A percentile compares a stretch with the other conserved stretches of the same genome.
These are phyloP conservation scores for Saturnispora gosingensis DNA, from an alignment of 805 yeast species.

Conservation along the genomic window DNA sequence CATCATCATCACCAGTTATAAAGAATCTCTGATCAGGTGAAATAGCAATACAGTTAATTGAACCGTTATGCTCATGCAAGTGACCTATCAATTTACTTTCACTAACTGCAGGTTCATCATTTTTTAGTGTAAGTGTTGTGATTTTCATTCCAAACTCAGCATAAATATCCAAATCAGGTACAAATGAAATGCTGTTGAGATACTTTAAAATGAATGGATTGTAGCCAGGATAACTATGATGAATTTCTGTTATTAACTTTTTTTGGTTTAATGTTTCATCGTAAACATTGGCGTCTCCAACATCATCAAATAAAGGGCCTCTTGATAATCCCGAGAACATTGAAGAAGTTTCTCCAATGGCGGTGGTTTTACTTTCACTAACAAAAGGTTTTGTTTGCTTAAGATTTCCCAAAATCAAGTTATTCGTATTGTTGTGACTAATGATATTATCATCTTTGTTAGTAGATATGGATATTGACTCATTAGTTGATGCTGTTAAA, in stretches of 20 bases:
- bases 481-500: background rate
- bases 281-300: constrained; percentile 16
- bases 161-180: constrained; percentile 50
- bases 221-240: constrained; percentile 57
- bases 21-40: constrained; percentile 59
- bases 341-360: constrained; percentile 16
- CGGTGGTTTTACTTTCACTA: constrained; percentile 16
- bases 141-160: constrained; percentile 53
- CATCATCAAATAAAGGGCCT: constrained; percentile 14
- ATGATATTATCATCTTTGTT: background rate
- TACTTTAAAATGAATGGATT: constrained; percentile 55
- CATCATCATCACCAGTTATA: constrained; percentile 70
- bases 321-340: background rate
- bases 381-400: constrained; percentile 10
- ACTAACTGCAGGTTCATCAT: background rate
- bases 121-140: background rate
- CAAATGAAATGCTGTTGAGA: constrained; percentile 43
- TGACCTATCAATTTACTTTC: constrained; percentile 40
- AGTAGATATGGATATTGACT: background rate
- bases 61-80: constrained; percentile 50
- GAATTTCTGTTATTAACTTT: constrained; percentile 20
- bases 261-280: constrained; percentile 22
- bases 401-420: constrained; percentile 1
- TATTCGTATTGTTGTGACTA: background rate
- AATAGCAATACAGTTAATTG: constrained; percentile 48